Conservation (phyloP, 805 yeast genomes). For the Kodamaea kakaduensis region DNA sequence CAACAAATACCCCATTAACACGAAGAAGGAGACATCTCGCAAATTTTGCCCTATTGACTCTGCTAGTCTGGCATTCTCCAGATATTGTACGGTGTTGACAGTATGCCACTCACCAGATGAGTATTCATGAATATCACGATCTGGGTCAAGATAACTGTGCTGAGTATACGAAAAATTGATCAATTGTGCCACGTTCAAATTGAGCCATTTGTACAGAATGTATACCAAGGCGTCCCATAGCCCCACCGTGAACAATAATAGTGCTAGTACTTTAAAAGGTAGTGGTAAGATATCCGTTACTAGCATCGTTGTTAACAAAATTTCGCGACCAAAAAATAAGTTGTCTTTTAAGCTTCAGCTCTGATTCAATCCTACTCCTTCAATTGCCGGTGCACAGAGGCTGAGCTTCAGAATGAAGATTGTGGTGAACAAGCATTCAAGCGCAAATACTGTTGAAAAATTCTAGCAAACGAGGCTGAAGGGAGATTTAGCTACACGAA, state of each 20-base stretch:
- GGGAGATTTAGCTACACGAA: no score
- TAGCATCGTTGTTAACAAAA: conserved; percentile 3
- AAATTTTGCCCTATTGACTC: conserved; percentile 34
- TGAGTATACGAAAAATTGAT: conserved; percentile 39
- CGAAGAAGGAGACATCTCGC: conserved; percentile 22
- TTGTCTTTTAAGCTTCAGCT: not conserved
- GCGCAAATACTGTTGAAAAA: no score
- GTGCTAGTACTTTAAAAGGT: conserved; percentile 44
- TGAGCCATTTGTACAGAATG: conserved; percentile 29
- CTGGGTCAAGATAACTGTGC: conserved; percentile 32
- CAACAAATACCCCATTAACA: conserved; percentile 20
- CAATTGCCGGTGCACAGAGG: not conserved
- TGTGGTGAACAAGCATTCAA: no score
- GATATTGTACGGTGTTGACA: conserved; percentile 23
- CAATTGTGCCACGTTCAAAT: conserved; percentile 45
- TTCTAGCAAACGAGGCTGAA: no score
- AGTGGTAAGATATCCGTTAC: conserved; percentile 28
- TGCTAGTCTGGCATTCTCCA: conserved; percentile 29
- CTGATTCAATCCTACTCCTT: not conserved
- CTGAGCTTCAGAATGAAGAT: no score
- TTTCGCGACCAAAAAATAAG: not conserved
- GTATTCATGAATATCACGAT: conserved; percentile 12
- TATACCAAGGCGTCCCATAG: conserved; percentile 50
- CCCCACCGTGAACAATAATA: conserved; percentile 48
- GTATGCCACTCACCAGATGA: conserved; percentile 33